These are phyloP conservation scores for Inga oerstediana DNA, from an alignment of 306 rosid genomes.

Conservation along the genomic window DNA sequence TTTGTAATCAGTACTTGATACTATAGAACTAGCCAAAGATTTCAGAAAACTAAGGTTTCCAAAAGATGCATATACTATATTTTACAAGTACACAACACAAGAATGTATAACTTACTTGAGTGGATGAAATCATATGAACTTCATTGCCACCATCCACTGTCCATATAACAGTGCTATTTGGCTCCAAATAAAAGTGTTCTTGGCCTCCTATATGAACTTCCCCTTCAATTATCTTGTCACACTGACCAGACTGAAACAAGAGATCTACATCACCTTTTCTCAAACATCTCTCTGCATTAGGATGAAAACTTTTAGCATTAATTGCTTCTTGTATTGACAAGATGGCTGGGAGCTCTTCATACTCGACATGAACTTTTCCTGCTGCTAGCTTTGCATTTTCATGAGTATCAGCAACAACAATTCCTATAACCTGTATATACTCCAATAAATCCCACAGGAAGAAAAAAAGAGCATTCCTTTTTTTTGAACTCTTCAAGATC, in stretches of 20 bases:
- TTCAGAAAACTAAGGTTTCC: constrained; percentile 19
- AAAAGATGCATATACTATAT: constrained; percentile 11
- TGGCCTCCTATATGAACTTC: constrained; percentile 94
- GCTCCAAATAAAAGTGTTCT: constrained; percentile 97
- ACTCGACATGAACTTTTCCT: constrained; percentile 64
- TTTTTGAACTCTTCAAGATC: background rate
- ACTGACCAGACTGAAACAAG: constrained; percentile 76
- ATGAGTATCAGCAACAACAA: constrained; percentile 93
- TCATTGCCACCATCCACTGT: constrained; percentile 88
- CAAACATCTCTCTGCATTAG: constrained; percentile 69
- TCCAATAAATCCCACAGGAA: constrained; percentile 22
- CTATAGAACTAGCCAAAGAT: constrained; percentile 13
- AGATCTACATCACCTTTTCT: constrained; percentile 78
- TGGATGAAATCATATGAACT: constrained; percentile 96
- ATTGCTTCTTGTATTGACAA: constrained; percentile 87
- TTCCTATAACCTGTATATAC: constrained; percentile 74
- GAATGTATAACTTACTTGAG: constrained; percentile 69
- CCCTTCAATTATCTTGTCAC: constrained; percentile 83
- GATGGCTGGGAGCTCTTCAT: constrained; percentile 86
- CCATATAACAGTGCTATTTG: constrained; percentile 81
- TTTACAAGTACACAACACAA: constrained; percentile 10
- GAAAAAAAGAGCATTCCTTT: constrained; percentile 28
- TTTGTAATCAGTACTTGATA: background rate
- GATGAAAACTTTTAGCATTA: constrained; percentile 74
- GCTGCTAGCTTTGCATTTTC: constrained; percentile 92